A percentile compares a stretch with the other conserved stretches of the same genome.
phyloP scores from a whole-genome alignment of 345 rosid genomes.

The Arabis hirsuta region DNA sequence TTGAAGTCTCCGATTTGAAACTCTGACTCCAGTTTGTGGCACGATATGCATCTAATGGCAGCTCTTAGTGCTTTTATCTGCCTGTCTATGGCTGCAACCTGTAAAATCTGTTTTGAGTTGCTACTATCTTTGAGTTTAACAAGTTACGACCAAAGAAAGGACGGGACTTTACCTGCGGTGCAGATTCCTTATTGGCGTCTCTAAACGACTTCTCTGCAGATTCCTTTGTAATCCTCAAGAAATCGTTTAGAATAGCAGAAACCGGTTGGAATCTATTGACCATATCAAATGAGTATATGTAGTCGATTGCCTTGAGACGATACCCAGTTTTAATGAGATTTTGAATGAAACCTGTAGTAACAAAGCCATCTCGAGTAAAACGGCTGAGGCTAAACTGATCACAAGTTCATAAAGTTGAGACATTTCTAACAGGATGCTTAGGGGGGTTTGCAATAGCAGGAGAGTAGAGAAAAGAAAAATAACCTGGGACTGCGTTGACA shows the following conservation, averaged over 20 bases:
- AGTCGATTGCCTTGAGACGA: constrained; percentile 44
- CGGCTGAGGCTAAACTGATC: no score
- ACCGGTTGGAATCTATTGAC: constrained; percentile 44
- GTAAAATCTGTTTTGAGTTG: background rate
- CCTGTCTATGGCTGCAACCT: constrained; percentile 41
- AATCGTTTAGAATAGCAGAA: constrained; percentile 42
- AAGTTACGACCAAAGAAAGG: constrained; percentile 4
- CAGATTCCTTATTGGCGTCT: constrained; percentile 28
- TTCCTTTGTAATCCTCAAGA: constrained; percentile 39
- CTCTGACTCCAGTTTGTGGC: constrained; percentile 39
- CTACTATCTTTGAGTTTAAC: constrained; percentile 14
- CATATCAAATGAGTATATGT: constrained; percentile 46
- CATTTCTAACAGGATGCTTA: background rate
- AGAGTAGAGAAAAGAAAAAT: constrained; percentile 10
- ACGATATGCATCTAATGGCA: constrained; percentile 29
- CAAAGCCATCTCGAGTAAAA: constrained; percentile 5
- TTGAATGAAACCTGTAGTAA: constrained; percentile 31
- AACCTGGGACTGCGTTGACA: constrained; percentile 38
- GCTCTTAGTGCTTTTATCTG: constrained; percentile 31
- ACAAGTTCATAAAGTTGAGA: constrained; percentile 7
- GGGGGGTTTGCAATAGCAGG: background rate
- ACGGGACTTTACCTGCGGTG: constrained; percentile 5
- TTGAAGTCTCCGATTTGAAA: constrained; percentile 12
- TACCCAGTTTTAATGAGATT: constrained; percentile 43
- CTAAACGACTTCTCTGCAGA: constrained; percentile 12